Evolutionary conservation across 2,329 filamentous ascomycete genomes (phyloP).

Genomic region (Akanthomyces lecanii): DNA sequence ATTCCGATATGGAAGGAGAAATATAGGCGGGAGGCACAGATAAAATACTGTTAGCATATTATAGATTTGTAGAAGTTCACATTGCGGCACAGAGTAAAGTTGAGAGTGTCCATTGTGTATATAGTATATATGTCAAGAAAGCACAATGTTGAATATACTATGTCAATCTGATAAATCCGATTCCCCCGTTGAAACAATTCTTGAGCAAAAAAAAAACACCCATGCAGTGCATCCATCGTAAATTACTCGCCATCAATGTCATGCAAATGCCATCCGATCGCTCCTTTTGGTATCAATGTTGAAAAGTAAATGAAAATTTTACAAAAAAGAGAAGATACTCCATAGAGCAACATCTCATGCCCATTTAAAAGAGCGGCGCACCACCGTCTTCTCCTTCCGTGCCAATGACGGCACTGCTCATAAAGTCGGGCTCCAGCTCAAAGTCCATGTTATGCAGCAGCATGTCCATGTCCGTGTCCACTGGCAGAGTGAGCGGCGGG

Average conservation of each 20-base stretch:
- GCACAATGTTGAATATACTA: not conserved
- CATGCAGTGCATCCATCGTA: not conserved
- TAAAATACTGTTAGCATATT: too few species aligned
- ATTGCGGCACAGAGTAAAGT: not conserved
- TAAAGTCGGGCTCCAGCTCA: constrained; percentile 31
- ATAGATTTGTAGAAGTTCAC: too few species aligned
- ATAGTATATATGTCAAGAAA: not conserved
- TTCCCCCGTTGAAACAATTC: not conserved
- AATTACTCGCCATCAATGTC: not conserved
- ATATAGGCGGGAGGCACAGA: too few species aligned
- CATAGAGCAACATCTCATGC: not conserved
- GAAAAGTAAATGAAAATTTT: not conserved
- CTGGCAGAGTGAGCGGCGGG: not conserved
- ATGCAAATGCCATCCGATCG: not conserved
- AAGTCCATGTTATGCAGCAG: constrained; percentile 43
- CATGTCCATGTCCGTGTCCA: constrained; percentile 32
- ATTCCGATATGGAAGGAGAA: too few species aligned
- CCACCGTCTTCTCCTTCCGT: constrained; percentile 3
- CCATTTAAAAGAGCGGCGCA: not conserved
- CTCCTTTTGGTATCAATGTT: constrained; percentile 15
- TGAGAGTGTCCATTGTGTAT: not conserved
- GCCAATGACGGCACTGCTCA: not conserved
- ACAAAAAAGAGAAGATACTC: too few species aligned
- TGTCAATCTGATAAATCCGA: not conserved
- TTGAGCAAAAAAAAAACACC: not conserved